Conservation (phyloP, 352 stramenopile genomes). For the Lagenidium sp. region DNA sequence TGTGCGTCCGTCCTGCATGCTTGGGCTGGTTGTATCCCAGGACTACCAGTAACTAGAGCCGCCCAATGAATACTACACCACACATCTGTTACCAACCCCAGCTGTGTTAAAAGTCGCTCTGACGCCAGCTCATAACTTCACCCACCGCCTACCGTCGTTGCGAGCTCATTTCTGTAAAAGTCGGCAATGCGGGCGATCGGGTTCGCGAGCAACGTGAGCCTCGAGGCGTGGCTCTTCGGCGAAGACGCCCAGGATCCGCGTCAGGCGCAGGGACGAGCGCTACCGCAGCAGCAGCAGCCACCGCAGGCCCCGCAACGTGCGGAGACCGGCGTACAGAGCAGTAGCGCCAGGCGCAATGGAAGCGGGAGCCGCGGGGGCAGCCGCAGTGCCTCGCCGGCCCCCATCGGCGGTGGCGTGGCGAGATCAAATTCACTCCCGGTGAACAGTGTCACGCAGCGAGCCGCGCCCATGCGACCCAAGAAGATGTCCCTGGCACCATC, state of each 20-base stretch:
- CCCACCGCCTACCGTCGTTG: neutral
- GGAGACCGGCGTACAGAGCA: neutral
- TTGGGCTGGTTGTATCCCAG: too few relatives aligned
- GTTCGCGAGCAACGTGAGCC: slow-evolving; percentile 47
- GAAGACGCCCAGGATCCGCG: slow-evolving; percentile 27
- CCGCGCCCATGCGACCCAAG: slow-evolving; percentile 10
- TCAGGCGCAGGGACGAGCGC: neutral
- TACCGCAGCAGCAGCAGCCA: neutral
- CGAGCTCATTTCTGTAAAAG: neutral
- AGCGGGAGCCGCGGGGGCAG: too few relatives aligned
- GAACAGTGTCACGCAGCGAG: neutral
- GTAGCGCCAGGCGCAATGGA: too few relatives aligned
- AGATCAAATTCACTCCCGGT: slow-evolving; percentile 14
- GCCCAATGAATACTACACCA: too few relatives aligned
- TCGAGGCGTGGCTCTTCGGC: slow-evolving; percentile 79
- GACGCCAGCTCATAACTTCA: slow-evolving; percentile 6
- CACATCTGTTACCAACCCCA: too few relatives aligned
- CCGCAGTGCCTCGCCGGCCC: too few relatives aligned
- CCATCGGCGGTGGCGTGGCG: too few relatives aligned
- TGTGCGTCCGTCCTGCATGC: too few relatives aligned
- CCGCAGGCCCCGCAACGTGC: neutral
- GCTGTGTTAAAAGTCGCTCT: slow-evolving; percentile 3
- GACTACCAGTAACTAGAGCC: too few relatives aligned
- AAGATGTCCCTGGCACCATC: slow-evolving; percentile 17
- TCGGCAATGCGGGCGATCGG: slow-evolving; percentile 19